Evolutionary conservation across 495 filamentous ascomycete species (phyloP).

Genomic region (Penicillium atrosanguineum): DNA sequence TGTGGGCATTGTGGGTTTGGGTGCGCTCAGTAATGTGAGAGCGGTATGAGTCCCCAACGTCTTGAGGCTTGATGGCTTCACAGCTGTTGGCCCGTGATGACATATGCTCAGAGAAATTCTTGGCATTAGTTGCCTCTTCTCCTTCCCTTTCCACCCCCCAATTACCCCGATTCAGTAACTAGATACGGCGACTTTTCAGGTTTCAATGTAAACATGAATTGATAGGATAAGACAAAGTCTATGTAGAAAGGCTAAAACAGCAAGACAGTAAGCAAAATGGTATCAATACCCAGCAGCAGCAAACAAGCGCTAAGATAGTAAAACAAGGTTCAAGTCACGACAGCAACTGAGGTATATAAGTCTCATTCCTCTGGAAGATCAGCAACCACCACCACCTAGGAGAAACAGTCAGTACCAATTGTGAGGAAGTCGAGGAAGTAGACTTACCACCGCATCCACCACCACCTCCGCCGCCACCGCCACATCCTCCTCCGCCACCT

Average conservation of each 20-base stretch:
- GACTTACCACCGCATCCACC: conserved; percentile 9
- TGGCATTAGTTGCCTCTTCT: no score
- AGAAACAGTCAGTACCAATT: neutral
- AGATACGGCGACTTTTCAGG: neutral
- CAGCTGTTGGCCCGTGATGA: no score
- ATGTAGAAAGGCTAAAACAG: neutral
- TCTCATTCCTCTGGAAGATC: neutral
- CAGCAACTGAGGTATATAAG: neutral
- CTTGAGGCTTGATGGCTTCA: no score
- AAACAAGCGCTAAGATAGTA: neutral
- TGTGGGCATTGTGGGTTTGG: no score
- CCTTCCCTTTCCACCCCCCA: no score
- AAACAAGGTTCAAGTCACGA: neutral
- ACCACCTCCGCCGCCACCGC: conserved; percentile 21
- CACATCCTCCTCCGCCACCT: conserved; percentile 6
- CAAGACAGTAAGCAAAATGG: neutral
- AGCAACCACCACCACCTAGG: conserved; percentile 6
- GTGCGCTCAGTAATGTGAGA: no score
- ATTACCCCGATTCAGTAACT: neutral
- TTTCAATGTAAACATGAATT: neutral
- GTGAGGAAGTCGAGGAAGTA: neutral
- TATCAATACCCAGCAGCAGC: neutral
- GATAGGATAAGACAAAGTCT: neutral
- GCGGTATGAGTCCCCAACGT: no score
- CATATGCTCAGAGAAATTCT: no score